Conservation (phyloP, 306 rosid genomes). For the Begonia fuchsioides region DNA sequence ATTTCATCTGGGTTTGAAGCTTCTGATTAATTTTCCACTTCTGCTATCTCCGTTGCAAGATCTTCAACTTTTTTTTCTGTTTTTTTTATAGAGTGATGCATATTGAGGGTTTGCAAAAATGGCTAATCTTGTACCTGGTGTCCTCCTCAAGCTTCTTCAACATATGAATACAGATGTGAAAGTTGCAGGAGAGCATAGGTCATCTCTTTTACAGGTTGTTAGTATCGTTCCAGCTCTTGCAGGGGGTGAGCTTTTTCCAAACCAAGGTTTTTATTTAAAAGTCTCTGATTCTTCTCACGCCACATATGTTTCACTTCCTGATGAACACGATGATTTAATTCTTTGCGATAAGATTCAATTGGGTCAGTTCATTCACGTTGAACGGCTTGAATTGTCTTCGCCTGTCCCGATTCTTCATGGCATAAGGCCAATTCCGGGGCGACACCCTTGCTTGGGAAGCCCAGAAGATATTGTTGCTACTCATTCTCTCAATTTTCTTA, state of each 20-base stretch:
- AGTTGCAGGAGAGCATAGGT: constrained; percentile 89
- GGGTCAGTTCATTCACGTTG: constrained; percentile 88
- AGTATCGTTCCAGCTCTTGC: constrained; percentile 95
- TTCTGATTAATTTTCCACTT: too few relatives aligned
- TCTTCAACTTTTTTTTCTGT: constrained; percentile 9
- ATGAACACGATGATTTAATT: constrained; percentile 88
- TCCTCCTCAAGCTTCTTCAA: constrained; percentile 79
- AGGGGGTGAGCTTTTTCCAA: constrained; percentile 70
- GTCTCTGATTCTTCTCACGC: constrained; percentile 98
- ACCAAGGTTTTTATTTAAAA: constrained; percentile 90
- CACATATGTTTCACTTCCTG: constrained; percentile 86
- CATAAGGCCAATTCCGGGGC: constrained; percentile 81
- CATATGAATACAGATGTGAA: constrained; percentile 92
- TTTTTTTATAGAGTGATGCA: constrained; percentile 35
- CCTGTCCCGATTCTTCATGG: constrained; percentile 93
- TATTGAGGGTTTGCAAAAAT: constrained; percentile 43
- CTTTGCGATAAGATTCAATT: constrained; percentile 91
- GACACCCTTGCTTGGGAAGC: constrained; percentile 84
- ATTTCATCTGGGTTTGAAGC: too few relatives aligned
- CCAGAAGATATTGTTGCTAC: constrained; percentile 94
- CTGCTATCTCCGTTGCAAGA: too few relatives aligned
- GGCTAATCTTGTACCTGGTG: constrained; percentile 97
- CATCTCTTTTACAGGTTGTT: constrained; percentile 77
- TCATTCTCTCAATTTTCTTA: constrained; percentile 61
- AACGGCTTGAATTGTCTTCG: constrained; percentile 72